These are phyloP conservation scores for Colletotrichum sp. DNA, from an alignment of 2,329 filamentous ascomycete genomes.

Conservation along the genomic window DNA sequence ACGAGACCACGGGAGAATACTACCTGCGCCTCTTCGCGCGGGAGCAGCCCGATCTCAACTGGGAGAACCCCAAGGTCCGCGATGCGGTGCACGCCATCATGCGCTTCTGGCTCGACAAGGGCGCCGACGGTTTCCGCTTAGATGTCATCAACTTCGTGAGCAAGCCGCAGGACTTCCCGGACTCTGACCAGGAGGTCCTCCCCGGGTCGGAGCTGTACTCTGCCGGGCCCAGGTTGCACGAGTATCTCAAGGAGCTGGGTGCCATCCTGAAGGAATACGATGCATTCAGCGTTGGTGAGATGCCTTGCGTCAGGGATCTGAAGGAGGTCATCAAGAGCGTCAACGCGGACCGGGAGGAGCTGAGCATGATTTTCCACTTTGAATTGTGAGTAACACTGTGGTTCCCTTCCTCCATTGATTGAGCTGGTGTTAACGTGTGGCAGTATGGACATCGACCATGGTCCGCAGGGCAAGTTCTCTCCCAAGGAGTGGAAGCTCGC, in stretches of 20 bases:
- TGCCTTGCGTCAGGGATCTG: slow-evolving; percentile 50
- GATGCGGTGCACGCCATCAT: slow-evolving; percentile 71
- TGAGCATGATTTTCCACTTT: slow-evolving; percentile 79
- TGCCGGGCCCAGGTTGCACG: slow-evolving; percentile 55
- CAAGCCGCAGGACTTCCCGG: slow-evolving; percentile 63
- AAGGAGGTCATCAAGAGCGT: slow-evolving; percentile 54
- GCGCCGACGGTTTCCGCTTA: slow-evolving; percentile 70
- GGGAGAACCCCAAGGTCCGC: slow-evolving; percentile 72
- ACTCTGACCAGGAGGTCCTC: slow-evolving; percentile 42
- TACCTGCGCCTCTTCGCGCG: slow-evolving; percentile 73
- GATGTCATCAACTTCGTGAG: slow-evolving; percentile 73
- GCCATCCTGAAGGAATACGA: slow-evolving; percentile 50
- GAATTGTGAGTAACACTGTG: slow-evolving; percentile 54
- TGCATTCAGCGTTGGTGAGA: slow-evolving; percentile 58
- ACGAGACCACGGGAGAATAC: slow-evolving; percentile 54
- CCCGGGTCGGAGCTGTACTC: slow-evolving; percentile 51
- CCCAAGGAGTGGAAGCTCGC: slow-evolving; percentile 50
- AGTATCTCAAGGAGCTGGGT: slow-evolving; percentile 51
- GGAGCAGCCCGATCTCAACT: slow-evolving; percentile 80
- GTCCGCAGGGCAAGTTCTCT: slow-evolving; percentile 47
- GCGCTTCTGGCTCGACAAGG: slow-evolving; percentile 76
- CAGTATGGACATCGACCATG: slow-evolving; percentile 56
- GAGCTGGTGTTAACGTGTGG: background rate
- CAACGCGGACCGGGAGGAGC: slow-evolving; percentile 59
- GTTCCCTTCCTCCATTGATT: background rate